Evolutionary conservation across 345 rosid genomes (phyloP).

Genomic region (rapeseed (Brassica napus)): DNA sequence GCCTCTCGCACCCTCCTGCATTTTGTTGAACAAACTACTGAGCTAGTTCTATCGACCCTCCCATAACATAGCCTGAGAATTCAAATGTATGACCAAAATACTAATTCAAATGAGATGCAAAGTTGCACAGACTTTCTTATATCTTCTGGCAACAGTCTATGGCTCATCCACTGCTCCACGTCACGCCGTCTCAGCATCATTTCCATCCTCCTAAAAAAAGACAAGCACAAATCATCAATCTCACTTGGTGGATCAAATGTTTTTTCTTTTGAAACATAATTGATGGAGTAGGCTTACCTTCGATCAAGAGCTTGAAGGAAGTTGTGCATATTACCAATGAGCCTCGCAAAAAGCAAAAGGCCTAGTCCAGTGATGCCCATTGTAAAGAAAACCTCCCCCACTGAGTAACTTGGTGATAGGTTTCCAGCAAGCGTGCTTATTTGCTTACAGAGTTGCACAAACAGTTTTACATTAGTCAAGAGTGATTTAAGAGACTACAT

Average conservation of each 20-base stretch:
- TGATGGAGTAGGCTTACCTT: constrained; percentile 48
- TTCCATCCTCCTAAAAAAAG: constrained; percentile 62
- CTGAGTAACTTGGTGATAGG: constrained; percentile 71
- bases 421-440: constrained; percentile 94
- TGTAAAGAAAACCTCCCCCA: constrained; percentile 79
- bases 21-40: neutral
- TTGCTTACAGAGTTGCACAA: constrained; percentile 57
- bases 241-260: neutral
- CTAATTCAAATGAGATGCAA: constrained; percentile 2
- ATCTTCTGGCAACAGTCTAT: constrained; percentile 65
- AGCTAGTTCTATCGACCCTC: neutral
- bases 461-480: neutral
- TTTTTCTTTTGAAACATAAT: neutral
- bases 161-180: constrained; percentile 97
- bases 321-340: constrained; percentile 95
- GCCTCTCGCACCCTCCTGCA: constrained; percentile 74
- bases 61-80: neutral
- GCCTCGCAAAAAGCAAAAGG: constrained; percentile 84
- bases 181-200: constrained; percentile 85
- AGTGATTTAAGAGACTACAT: neutral
- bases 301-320: constrained; percentile 81
- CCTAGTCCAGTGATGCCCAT: constrained; percentile 86
- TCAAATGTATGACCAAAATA: neutral
- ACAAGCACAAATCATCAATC: constrained; percentile 10
- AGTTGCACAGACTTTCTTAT: constrained; percentile 58